phyloP scores from a whole-genome alignment of 441 rosid genomes.

The Bocquillonia castaneifolia region DNA sequence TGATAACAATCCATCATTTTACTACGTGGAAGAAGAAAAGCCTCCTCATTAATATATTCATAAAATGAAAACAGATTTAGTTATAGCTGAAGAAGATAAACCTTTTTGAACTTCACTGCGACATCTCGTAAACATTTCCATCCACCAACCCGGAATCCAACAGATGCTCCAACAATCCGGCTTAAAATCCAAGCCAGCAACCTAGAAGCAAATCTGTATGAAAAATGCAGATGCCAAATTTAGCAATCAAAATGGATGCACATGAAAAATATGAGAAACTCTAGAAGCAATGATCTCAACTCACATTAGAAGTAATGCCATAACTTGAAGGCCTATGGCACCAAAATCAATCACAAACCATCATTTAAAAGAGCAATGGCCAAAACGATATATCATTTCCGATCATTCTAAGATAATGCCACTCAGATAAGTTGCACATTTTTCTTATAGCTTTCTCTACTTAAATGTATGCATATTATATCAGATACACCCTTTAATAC shows the following conservation, averaged over 20 bases:
- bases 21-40: background rate
- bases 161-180: conserved; percentile 70
- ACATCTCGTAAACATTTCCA: conserved; percentile 93
- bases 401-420: background rate
- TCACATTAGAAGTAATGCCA: background rate
- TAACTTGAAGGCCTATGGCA: background rate
- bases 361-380: background rate
- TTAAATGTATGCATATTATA: background rate
- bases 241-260: background rate
- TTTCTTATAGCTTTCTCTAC: background rate
- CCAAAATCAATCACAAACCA: background rate
- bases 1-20: background rate
- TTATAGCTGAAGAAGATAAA: conserved; percentile 19
- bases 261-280: background rate
- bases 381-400: background rate
- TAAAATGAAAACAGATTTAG: conserved; percentile 16
- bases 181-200: conserved; percentile 81
- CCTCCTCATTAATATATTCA: conserved; percentile 1
- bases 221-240: conserved; percentile 21
- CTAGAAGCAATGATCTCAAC: background rate
- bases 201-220: conserved; percentile 71
- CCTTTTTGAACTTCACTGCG: conserved; percentile 80
- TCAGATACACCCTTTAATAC: background rate
- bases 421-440: background rate
- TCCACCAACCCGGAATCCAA: conserved; percentile 78